Base-by-base conservation (phyloP, 2,329 filamentous ascomycete genomes). In the Byssochlamys sp. region DNA sequence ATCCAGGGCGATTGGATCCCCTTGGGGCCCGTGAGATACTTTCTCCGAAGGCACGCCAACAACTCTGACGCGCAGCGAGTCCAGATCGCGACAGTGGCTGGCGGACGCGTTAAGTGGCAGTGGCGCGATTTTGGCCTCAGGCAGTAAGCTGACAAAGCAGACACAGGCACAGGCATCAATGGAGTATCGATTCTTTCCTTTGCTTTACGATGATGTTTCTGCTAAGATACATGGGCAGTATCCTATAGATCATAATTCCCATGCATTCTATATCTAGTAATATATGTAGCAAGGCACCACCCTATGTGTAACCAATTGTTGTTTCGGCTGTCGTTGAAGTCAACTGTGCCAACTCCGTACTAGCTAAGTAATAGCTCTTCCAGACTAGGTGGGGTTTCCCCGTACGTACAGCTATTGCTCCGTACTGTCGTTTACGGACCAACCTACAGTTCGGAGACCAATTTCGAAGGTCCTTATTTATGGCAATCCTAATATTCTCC, bases 31-130 rank as follows among this genome's bases (percentile, higher is more conserved):
- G 39, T 45, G 39, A 45, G 39, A 45, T 45, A 45, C 39, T 45
- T 45, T 45, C 39, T 45, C 39, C 35, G n/a, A 24, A 51, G 49
- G 25, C 49, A 51, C 49, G 49, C 25, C 49, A 51, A 28, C 49
- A 49, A 12, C 26, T 51, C 35, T n/a, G 28, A 57, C 55, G 52
- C 52, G 51, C 52, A 31, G 24, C 52, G 28, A 57, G 25, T 24
- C 19, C 62, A 63, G 51, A 59, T 59, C 59, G 59, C 61, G 61
- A 52, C 57, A 61, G 61, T 65, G 65, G 63, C 64, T 63, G 58
- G 57, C 55, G 50, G 60, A 66, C 70, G 69, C 69, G 69, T 72
- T 67, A 72, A 72, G 69, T 72, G 69, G 67, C 57, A 53, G 60
- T 52, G 58, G 55, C 66, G 65, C 61, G 62, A 57, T 58, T 31